Evolutionary conservation across 78 protist species (phyloP).

Genomic region (Guillardia theta): DNA sequence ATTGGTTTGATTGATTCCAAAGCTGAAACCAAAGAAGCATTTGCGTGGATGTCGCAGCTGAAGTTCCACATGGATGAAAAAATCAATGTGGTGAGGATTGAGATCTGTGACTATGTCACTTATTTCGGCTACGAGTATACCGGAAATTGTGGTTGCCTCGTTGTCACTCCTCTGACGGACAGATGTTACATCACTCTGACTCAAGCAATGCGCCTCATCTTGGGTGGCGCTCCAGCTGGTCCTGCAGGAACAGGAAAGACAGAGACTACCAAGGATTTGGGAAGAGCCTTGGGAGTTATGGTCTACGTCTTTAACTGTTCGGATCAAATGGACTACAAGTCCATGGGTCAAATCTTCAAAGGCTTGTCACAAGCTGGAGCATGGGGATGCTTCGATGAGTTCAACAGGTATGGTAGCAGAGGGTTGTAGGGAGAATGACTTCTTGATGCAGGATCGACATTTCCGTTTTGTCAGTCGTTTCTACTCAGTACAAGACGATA

Average conservation of each 20-base stretch:
- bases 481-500: conserved; percentile 80
- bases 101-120: conserved; percentile 74
- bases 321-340: conserved; percentile 75
- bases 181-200: conserved; percentile 92
- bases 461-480: conserved; percentile 89
- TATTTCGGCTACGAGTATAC: conserved; percentile 80
- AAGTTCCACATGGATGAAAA: conserved; percentile 70
- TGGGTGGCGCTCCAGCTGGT: conserved; percentile 93
- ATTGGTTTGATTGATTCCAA: conserved; percentile 59
- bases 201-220: conserved; percentile 81
- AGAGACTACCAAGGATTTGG: conserved; percentile 85
- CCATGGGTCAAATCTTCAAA: conserved; percentile 76
- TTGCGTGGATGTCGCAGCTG: conserved; percentile 35
- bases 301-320: conserved; percentile 80
- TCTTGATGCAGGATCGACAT: conserved; percentile 81
- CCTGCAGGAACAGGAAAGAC: conserved; percentile 97
- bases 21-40: conserved; percentile 56
- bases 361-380: conserved; percentile 87
- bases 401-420: no score
- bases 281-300: conserved; percentile 62
- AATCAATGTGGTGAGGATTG: conserved; percentile 13
- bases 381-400: conserved; percentile 96
- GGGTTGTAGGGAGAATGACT: no score
- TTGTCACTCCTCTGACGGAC: conserved; percentile 91
- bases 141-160: conserved; percentile 85